phyloP scores from a whole-genome alignment of 352 stramenopile species.

The Peronospora destructor region DNA sequence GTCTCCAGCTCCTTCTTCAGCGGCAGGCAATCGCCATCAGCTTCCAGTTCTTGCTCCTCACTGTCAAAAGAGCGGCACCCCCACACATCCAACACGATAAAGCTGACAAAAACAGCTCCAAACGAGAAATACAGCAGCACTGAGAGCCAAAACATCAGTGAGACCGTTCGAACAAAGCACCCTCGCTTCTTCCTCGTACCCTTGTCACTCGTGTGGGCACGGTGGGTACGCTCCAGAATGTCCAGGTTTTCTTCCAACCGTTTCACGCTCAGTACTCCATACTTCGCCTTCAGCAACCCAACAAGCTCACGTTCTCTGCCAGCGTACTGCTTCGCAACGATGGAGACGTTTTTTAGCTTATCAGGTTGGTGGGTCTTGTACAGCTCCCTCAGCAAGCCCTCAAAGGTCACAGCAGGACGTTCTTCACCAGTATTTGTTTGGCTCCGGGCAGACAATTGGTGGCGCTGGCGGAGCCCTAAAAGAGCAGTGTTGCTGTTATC shows the following conservation, averaged over 20 bases:
- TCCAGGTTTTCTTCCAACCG: constrained; percentile 53
- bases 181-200: constrained; percentile 20
- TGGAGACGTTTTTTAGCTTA: constrained; percentile 50
- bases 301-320: constrained; percentile 67
- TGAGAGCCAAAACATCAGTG: constrained; percentile 28
- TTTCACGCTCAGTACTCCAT: constrained; percentile 70
- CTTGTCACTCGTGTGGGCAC: constrained; percentile 5
- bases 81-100: constrained; percentile 33
- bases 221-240: constrained; percentile 26
- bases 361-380: constrained; percentile 75
- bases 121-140: constrained; percentile 27
- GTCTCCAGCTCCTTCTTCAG: constrained; percentile 28
- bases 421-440: constrained; percentile 4
- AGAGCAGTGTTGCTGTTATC: constrained; percentile 10
- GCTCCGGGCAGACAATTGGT: constrained; percentile 8
- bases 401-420: constrained; percentile 34
- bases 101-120: constrained; percentile 26
- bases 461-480: constrained; percentile 23
- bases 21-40: constrained; percentile 17
- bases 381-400: constrained; percentile 50
- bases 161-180: constrained; percentile 24
- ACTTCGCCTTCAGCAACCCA: constrained; percentile 53
- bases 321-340: constrained; percentile 48
- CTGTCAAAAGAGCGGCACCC: constrained; percentile 22
- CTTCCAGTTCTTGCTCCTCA: constrained; percentile 21